Percentiles rank a stretch among this genome's conserved stretches.
Conservation (phyloP, 495 filamentous ascomycete genomes). For the Cudoniella acicularis region DNA sequence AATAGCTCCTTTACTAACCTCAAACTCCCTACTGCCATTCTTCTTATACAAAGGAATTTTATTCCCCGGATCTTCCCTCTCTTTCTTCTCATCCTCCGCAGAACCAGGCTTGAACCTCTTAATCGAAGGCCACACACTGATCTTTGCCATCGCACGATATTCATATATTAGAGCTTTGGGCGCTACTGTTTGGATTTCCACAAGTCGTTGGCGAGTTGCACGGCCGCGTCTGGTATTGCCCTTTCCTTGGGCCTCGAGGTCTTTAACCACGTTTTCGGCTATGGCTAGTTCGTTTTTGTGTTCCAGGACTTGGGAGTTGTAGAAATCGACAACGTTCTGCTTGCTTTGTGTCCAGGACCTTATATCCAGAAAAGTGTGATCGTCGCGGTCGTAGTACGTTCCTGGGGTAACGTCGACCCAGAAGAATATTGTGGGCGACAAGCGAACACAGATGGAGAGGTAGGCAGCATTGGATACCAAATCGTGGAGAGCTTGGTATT, state of each 20-base stretch:
- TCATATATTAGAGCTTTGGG: background rate
- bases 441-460: slow-evolving; percentile 39
- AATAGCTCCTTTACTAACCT: slow-evolving; percentile 14
- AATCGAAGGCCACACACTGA: slow-evolving; percentile 19
- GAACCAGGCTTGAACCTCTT: slow-evolving; percentile 18
- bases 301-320: slow-evolving; percentile 1
- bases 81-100: slow-evolving; percentile 9
- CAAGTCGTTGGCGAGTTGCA: background rate
- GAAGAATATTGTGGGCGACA: slow-evolving; percentile 44
- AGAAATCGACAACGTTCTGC: slow-evolving; percentile 13
- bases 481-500: slow-evolving; percentile 42
- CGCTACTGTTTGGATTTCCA: background rate
- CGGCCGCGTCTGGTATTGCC: too few species aligned
- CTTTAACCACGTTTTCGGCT: background rate
- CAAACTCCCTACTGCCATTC: slow-evolving; percentile 14
- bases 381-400: slow-evolving; percentile 32
- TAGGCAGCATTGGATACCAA: slow-evolving; percentile 40
- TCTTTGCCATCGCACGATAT: slow-evolving; percentile 11
- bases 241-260: background rate
- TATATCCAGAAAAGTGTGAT: slow-evolving; percentile 34
- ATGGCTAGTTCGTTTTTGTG: background rate
- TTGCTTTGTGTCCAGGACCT: slow-evolving; percentile 30
- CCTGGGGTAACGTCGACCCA: slow-evolving; percentile 36
- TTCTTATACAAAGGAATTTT: slow-evolving; percentile 4
- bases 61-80: background rate